Evolutionary conservation across 2,329 filamentous ascomycete species (phyloP), one percentile per base, ranked within the genome.

Genomic region (Celoporthe dispersa): DNA sequence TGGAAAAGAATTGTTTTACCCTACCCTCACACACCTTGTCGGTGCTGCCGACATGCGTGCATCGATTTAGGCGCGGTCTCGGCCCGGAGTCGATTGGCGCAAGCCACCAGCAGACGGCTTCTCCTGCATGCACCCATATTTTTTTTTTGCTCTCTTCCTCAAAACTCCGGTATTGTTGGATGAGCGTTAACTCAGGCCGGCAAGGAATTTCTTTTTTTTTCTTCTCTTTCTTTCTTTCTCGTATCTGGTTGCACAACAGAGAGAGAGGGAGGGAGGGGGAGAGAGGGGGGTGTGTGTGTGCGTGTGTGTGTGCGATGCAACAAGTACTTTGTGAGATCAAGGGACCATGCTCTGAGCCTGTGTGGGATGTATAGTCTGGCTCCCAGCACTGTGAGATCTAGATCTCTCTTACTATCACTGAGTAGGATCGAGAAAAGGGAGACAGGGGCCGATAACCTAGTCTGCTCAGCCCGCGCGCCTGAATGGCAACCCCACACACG

Each of bases 41-140:
- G 57, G 57, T 37, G 31, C 31, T 22, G 57, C 57, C 57, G 57
- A 60, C 25, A n/a, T 60, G 33, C 57, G 57, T 60, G 33, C 57
- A 37, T 16, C 8, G 31, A 37, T 37, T 37, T 35, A 60, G 33
- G 57, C 57, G 57, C 31, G 19, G 53, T 37, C 57, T 60, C 33
- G 33, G 57, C 57, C 16, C 12, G 31, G 31, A 37, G 53, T 60
- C 22, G 57, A 60, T 60, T 60, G 57, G 57, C 57, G 31, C 31
- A 60, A 37, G 57, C 57, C 57, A 22, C 57, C 31, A 11, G 31
- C 33, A 22, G 33, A n/a, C 19, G 6, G 31, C 19, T 19, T 35
- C 11, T n/a, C 14, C 14, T 59, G 55, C n/a, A 57, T 22, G 19
- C 6, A 22, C 44, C 44, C 44, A 8, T 48, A 22, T 8, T n/a